Evolutionary conservation across 2,329 filamentous ascomycete species (phyloP).

Genomic region (Colletotrichum sp.): DNA sequence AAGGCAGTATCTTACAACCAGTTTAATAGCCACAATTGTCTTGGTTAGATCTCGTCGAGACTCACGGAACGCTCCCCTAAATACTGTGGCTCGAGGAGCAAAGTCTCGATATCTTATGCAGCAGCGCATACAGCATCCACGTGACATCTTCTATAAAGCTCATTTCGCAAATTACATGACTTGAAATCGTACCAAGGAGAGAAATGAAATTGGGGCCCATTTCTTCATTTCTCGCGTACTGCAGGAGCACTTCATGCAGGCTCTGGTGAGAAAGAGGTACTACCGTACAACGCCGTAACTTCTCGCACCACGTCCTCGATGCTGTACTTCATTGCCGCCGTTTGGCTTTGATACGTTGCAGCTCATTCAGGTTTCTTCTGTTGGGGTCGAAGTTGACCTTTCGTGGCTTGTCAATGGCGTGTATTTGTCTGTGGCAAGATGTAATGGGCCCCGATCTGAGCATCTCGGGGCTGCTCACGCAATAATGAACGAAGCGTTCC

Average conservation of each 20-base stretch:
- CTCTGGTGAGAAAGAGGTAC: neutral
- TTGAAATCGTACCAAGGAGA: neutral
- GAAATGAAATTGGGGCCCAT: neutral
- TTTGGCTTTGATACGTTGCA: accelerated
- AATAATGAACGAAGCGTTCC: too few relatives aligned
- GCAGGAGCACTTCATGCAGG: accelerated
- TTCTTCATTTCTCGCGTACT: neutral
- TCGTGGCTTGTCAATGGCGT: accelerated
- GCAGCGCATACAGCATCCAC: neutral
- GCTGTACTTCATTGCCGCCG: accelerated
- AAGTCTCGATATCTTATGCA: neutral
- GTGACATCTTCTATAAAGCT: neutral
- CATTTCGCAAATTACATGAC: neutral
- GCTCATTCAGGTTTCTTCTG: accelerated
- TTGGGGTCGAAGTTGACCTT: accelerated
- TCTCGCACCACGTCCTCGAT: accelerated
- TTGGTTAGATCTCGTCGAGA: accelerated
- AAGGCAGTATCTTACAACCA: accelerated
- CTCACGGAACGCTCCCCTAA: neutral
- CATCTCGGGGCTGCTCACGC: neutral
- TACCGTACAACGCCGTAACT: neutral
- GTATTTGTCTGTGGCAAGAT: neutral
- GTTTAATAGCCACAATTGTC: accelerated
- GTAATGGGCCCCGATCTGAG: neutral
- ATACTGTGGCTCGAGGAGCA: neutral